These are phyloP conservation scores for Lactifluus rugatus DNA, from an alignment of 768 basidiomycete species.

Conservation along the genomic window DNA sequence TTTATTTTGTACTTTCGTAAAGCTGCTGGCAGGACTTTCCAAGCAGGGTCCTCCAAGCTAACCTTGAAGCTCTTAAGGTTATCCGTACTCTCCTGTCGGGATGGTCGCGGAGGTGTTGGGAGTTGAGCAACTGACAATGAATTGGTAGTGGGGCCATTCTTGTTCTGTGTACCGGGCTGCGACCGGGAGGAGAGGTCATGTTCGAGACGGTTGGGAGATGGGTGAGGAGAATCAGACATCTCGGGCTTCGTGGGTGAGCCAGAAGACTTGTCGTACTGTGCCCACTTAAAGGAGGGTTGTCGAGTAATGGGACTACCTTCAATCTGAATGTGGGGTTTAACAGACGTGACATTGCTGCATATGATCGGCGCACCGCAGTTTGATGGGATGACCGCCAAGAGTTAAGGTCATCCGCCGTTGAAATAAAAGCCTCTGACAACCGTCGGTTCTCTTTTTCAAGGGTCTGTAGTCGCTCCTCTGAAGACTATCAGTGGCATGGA, in stretches of 20 bases:
- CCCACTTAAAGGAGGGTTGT: conserved; percentile 86
- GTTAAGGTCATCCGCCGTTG: conserved; percentile 57
- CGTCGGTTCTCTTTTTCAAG: conserved; percentile 75
- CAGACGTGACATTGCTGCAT: conserved; percentile 27
- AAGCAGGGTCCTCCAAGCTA: conserved; percentile 94
- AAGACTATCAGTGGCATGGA: conserved; percentile 3
- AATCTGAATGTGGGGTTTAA: conserved; percentile 15
- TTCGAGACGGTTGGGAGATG: conserved; percentile 69
- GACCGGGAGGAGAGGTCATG: conserved; percentile 40
- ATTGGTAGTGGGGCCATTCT: conserved; percentile 3
- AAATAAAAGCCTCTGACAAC: conserved; percentile 50
- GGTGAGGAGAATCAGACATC: conserved; percentile 61
- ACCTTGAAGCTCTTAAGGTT: conserved; percentile 96
- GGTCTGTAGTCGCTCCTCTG: conserved; percentile 56
- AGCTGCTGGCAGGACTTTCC: conserved; percentile 96
- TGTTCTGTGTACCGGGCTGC: conserved; percentile 10
- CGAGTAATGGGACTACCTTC: conserved; percentile 45
- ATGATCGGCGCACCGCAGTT: conserved; percentile 6
- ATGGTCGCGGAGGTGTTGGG: conserved; percentile 34
- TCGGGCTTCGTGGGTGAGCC: conserved; percentile 76
- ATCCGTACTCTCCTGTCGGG: conserved; percentile 54
- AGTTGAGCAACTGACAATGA: conserved; percentile 4
- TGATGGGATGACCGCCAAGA: conserved; percentile 27
- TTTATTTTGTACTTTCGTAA: conserved; percentile 99
- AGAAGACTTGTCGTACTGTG: conserved; percentile 62